Conservation (phyloP, 2,329 filamentous ascomycete species). For the Orbilia quercus region DNA sequence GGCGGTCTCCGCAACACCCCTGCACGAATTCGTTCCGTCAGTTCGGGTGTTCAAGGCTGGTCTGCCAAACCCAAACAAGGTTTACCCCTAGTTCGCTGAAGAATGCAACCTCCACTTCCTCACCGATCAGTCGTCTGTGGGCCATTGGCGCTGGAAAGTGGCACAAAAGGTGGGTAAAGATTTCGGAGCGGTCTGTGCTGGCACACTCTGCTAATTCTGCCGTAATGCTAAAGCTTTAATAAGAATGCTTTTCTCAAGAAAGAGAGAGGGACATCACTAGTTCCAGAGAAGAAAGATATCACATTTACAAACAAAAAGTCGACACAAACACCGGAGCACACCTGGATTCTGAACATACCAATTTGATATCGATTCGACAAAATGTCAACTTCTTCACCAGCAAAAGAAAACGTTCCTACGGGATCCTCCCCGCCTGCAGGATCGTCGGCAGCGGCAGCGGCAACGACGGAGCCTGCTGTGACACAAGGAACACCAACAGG, state of each 20-base stretch:
- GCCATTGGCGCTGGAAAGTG: constrained; percentile 9
- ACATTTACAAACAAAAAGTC: no score
- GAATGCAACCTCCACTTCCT: constrained; percentile 12
- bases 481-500: no score
- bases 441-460: constrained; percentile 9
- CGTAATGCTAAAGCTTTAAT: constrained; percentile 9
- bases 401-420: constrained; percentile 1
- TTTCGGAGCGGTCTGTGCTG: constrained; percentile 20
- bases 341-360: not conserved
- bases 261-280: not conserved
- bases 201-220: constrained; percentile 30
- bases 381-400: constrained; percentile 27
- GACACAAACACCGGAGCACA: no score
- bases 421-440: constrained; percentile 11
- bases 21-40: not conserved
- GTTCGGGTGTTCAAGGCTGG: not conserved
- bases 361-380: no score
- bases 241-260: not conserved
- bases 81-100: not conserved
- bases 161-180: constrained; percentile 13
- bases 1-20: constrained; percentile 17
- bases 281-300: constrained; percentile 2
- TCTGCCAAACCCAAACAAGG: no score
- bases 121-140: not conserved
- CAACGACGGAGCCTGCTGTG: no score